Conservation (phyloP, 306 rosid species). For the Carpinus viminea region DNA sequence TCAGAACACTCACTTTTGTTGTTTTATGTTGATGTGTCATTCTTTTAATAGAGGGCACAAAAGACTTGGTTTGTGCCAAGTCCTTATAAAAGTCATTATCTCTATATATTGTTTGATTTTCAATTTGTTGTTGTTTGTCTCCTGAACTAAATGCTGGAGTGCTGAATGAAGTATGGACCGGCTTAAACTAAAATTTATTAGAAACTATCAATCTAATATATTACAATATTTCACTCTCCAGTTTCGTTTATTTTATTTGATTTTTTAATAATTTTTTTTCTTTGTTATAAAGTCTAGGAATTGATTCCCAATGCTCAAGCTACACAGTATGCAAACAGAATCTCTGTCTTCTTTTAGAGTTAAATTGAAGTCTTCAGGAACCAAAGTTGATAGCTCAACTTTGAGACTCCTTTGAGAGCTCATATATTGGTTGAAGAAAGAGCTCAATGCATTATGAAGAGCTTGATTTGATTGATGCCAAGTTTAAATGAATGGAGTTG, state of each 20-base stretch:
- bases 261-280: neutral
- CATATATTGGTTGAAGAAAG: neutral
- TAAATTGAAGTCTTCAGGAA: neutral
- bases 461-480: neutral
- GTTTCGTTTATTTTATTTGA: neutral
- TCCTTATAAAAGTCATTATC: no score
- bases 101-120: neutral
- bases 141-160: neutral
- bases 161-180: neutral
- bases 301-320: neutral
- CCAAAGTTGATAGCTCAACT: neutral
- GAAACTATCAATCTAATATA: neutral
- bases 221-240: neutral
- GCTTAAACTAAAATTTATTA: neutral
- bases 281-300: neutral
- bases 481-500: neutral
- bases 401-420: neutral
- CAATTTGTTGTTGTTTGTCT: neutral
- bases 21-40: no score
- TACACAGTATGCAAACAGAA: neutral
- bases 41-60: no score
- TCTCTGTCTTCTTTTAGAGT: neutral
- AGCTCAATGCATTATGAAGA: neutral
- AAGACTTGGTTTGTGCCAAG: no score
- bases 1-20: no score